Percentiles rank a stretch among this genome's conserved stretches.
phyloP scores from a whole-genome alignment of 2,329 filamentous ascomycete genomes.

The Aphanoascus verrucosus region DNA sequence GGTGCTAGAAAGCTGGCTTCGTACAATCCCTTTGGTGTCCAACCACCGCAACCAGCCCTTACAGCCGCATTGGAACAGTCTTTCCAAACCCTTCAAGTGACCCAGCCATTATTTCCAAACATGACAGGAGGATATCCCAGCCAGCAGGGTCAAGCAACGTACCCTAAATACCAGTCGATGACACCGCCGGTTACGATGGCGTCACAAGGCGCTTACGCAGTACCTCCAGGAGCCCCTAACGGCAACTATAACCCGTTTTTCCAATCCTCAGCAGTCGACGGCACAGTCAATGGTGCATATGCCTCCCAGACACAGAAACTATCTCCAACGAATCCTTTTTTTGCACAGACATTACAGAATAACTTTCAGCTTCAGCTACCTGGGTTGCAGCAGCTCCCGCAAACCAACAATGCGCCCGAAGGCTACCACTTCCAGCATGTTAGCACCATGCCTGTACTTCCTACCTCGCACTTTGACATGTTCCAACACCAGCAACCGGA shows the following conservation, averaged over 20 bases:
- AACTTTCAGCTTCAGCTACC: constrained; percentile 19
- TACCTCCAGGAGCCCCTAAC: constrained; percentile 28
- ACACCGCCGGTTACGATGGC: constrained; percentile 32
- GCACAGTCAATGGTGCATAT: constrained; percentile 19
- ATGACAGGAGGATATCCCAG: constrained; percentile 54
- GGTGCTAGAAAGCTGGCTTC: constrained; percentile 22
- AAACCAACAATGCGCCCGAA: constrained; percentile 13
- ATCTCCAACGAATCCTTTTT: constrained; percentile 29
- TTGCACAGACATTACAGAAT: constrained; percentile 23
- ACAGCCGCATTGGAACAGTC: constrained; percentile 49
- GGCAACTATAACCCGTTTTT: constrained; percentile 24
- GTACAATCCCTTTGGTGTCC: constrained; percentile 60
- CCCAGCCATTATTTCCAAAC: constrained; percentile 61
- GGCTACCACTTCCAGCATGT: constrained; percentile 24
- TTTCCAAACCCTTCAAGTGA: constrained; percentile 65
- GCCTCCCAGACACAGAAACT: constrained; percentile 20
- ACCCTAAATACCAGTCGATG: constrained; percentile 32
- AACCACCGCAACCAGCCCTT: constrained; percentile 26
- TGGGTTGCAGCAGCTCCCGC: background rate
- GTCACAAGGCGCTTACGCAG: constrained; percentile 27
- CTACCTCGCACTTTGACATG: constrained; percentile 20
- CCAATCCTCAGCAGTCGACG: constrained; percentile 26
- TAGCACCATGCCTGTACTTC: constrained; percentile 31
- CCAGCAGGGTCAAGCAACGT: constrained; percentile 32
- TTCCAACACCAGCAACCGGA: constrained; percentile 13